phyloP scores from a whole-genome alignment of 129 eudicot species.

The Artemisia argyi region DNA sequence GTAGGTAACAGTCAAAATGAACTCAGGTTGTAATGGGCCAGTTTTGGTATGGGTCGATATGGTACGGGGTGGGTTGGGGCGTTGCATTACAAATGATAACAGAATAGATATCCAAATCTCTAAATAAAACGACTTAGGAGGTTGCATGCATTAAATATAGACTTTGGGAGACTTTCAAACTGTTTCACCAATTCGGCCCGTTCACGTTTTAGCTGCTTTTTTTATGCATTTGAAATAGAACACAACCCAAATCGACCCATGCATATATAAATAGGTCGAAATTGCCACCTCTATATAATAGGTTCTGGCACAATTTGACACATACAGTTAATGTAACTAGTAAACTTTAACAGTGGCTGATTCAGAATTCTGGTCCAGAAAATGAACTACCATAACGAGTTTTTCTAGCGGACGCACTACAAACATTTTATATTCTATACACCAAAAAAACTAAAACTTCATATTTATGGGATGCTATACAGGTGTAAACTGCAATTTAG shows the following conservation, averaged over 20 bases:
- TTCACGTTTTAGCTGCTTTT: background rate
- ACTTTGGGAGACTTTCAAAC: background rate
- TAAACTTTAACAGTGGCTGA: background rate
- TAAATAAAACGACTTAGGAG: background rate
- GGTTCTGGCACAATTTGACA: too few species aligned
- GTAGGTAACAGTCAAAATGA: too few species aligned
- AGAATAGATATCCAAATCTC: background rate
- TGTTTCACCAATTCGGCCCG: background rate
- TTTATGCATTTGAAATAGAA: background rate
- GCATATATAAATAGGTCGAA: background rate
- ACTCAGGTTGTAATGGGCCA: too few species aligned
- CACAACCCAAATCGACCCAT: background rate
- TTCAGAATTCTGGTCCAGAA: background rate
- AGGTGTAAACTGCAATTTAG: slow-evolving; percentile 19
- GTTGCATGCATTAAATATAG: background rate
- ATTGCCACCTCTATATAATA: background rate
- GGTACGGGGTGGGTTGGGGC: too few species aligned
- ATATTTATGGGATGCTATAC: slow-evolving; percentile 7
- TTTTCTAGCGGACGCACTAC: background rate
- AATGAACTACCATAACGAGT: background rate
- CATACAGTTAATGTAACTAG: background rate
- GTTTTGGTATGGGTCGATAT: too few species aligned
- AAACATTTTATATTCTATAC: too few species aligned
- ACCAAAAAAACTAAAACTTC: background rate
- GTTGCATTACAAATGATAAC: background rate